Percentiles rank a stretch among this genome's conserved stretches.
Conservation (phyloP, 371 early-diverging fungal genomes). For the Lichtheimia hyalospora region DNA sequence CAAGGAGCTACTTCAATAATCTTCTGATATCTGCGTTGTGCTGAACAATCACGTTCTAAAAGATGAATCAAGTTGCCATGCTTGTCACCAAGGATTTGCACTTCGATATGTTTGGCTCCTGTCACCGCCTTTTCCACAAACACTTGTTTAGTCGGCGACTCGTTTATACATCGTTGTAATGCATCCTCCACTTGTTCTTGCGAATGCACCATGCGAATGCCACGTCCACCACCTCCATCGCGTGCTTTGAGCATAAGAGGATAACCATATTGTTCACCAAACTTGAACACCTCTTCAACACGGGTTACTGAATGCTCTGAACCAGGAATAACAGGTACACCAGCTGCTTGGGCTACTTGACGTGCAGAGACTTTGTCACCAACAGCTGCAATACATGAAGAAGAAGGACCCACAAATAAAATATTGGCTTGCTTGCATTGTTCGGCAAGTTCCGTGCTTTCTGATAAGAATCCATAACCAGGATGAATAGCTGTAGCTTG, state of each 20-base stretch:
- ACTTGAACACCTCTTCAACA: constrained; percentile 20
- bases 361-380: constrained; percentile 85
- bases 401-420: constrained; percentile 77
- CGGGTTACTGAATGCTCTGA: constrained; percentile 21
- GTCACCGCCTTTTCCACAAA: constrained; percentile 86
- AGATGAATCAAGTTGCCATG: constrained; percentile 76
- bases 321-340: constrained; percentile 39
- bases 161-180: constrained; percentile 32
- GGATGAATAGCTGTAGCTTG: constrained; percentile 69
- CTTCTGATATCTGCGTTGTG: constrained; percentile 87
- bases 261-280: constrained; percentile 53
- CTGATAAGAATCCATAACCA: constrained; percentile 90
- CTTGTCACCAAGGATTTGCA: constrained; percentile 79
- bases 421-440: constrained; percentile 60
- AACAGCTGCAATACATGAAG: constrained; percentile 78
- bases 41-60: constrained; percentile 86
- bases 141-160: constrained; percentile 39
- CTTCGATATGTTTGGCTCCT: constrained; percentile 87
- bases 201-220: constrained; percentile 70
- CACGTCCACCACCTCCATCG: constrained; percentile 91
- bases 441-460: constrained; percentile 69
- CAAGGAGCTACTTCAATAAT: constrained; percentile 66
- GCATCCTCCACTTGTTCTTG: constrained; percentile 22
- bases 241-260: constrained; percentile 89
- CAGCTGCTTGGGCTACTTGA: constrained; percentile 27